A percentile compares a stretch with the other conserved stretches of the same genome.
phyloP scores from a whole-genome alignment of 805 yeast species.

The Scheffersomyces coipomensis region DNA sequence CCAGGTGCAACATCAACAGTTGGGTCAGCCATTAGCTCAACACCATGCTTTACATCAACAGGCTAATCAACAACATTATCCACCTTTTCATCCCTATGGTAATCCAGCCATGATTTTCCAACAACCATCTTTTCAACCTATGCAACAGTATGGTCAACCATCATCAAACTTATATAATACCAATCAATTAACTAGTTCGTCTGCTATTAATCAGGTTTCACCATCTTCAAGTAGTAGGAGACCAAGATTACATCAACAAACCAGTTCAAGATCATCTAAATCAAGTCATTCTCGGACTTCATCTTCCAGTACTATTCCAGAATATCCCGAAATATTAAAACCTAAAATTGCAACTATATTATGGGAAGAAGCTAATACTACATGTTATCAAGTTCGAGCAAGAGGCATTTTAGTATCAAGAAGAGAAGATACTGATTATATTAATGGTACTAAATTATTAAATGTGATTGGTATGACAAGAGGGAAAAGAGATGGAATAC shows the following conservation, averaged over 20 bases:
- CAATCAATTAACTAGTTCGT: too few species aligned
- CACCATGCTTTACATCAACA: slow-evolving; percentile 2
- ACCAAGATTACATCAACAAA: neutral
- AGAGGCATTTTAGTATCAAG: slow-evolving; percentile 32
- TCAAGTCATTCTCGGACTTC: slow-evolving; percentile 14
- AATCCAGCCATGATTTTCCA: slow-evolving; percentile 1
- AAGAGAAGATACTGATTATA: slow-evolving; percentile 31
- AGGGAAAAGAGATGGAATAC: slow-evolving; percentile 39
- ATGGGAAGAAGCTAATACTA: slow-evolving; percentile 37
- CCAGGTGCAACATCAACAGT: slow-evolving; percentile 3
- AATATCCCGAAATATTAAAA: slow-evolving; percentile 18
- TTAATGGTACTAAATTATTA: slow-evolving; percentile 38
- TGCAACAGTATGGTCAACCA: neutral
- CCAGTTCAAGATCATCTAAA: slow-evolving; percentile 1
- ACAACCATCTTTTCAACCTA: neutral
- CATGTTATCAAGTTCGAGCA: slow-evolving; percentile 37
- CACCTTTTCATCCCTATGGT: neutral
- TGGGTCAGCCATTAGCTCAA: neutral
- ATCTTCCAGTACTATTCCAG: slow-evolving; percentile 10
- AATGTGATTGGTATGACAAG: slow-evolving; percentile 40
- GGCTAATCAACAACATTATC: neutral
- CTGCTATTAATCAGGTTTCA: too few species aligned
- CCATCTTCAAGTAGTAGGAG: neutral
- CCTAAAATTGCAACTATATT: slow-evolving; percentile 34
- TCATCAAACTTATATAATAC: too few species aligned